Conservation (phyloP, 2,329 filamentous ascomycete species). For the Colletotrichum sp. region DNA sequence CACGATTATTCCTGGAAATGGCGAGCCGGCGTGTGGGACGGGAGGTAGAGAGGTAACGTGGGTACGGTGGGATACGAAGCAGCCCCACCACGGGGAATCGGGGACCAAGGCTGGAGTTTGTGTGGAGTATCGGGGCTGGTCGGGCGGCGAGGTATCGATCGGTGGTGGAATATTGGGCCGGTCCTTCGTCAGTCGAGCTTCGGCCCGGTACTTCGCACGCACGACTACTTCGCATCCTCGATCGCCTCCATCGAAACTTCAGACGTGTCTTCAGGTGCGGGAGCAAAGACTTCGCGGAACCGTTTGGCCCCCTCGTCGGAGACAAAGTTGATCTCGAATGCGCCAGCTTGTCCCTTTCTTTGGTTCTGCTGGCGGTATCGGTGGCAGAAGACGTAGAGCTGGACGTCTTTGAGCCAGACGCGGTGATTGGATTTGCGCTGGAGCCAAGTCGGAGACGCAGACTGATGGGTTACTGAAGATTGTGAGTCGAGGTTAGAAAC, state of each 20-base stretch:
- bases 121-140: not conserved
- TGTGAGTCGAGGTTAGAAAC: not conserved
- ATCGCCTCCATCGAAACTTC: not conserved
- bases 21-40: not conserved
- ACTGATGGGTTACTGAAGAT: constrained; percentile 56
- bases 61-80: not conserved
- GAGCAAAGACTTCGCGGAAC: constrained; percentile 48
- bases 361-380: constrained; percentile 58
- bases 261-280: not conserved
- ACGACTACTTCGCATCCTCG: not conserved
- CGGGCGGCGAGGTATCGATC: not conserved
- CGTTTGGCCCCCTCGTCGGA: constrained; percentile 43
- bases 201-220: not conserved
- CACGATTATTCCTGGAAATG: not conserved
- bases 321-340: constrained; percentile 58
- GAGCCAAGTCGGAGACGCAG: constrained; percentile 55
- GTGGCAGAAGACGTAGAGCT: constrained; percentile 65
- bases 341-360: constrained; percentile 50
- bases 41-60: not conserved
- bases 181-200: not conserved
- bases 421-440: constrained; percentile 49
- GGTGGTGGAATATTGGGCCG: not conserved
- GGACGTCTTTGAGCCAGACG: constrained; percentile 58
- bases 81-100: not conserved
- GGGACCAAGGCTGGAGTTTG: not conserved